phyloP scores from a whole-genome alignment of 1,284 basidiomycete genomes.

The Puccinia novopanici region DNA sequence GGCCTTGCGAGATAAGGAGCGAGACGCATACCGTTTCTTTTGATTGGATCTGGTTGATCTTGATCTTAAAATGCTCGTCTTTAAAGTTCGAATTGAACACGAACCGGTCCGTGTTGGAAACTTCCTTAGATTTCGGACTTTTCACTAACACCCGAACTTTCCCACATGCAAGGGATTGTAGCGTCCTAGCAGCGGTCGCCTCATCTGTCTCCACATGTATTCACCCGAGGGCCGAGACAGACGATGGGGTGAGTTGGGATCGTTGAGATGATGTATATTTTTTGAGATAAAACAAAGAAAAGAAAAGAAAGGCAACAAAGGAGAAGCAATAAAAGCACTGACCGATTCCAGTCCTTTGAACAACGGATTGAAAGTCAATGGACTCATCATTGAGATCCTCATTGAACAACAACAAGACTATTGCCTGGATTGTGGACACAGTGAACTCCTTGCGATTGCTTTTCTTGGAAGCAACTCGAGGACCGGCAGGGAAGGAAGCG shows the following conservation, averaged over 20 bases:
- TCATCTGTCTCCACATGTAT: constrained; percentile 26
- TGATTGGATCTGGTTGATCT: constrained; percentile 94
- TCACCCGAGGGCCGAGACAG: background rate
- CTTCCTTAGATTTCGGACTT: constrained; percentile 75
- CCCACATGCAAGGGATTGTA: constrained; percentile 89
- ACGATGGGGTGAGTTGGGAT: too few species aligned
- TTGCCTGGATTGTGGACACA: constrained; percentile 84
- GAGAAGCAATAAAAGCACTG: constrained; percentile 56
- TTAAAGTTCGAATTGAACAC: constrained; percentile 79
- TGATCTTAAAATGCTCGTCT: constrained; percentile 76
- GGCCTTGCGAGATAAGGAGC: constrained; percentile 54
- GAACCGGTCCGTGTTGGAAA: constrained; percentile 76
- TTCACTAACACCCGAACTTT: constrained; percentile 86
- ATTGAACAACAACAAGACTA: constrained; percentile 89
- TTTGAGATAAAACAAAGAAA: background rate
- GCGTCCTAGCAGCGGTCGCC: constrained; percentile 71
- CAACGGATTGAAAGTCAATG: constrained; percentile 71
- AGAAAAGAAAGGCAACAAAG: background rate
- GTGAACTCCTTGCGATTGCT: constrained; percentile 79
- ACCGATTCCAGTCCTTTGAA: constrained; percentile 75
- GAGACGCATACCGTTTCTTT: constrained; percentile 72
- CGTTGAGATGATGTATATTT: background rate
- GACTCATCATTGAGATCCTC: constrained; percentile 62
- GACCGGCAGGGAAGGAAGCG: constrained; percentile 52
- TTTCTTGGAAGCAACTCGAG: constrained; percentile 48